Evolutionary conservation across 1,284 basidiomycete genomes (phyloP).

Genomic region (Irpex sp.): DNA sequence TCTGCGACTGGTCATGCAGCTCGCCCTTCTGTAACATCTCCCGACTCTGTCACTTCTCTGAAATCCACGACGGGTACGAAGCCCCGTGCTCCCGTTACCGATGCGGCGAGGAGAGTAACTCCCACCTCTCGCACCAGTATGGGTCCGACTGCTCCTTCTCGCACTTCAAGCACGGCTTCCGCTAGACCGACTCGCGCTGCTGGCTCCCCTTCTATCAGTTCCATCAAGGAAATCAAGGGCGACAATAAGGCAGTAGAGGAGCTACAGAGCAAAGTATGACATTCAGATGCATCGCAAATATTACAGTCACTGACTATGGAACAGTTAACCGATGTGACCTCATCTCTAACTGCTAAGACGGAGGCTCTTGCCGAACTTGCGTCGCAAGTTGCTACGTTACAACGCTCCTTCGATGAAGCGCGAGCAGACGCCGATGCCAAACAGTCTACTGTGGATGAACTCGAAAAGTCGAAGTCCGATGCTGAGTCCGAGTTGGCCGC

Average conservation of each 20-base stretch:
- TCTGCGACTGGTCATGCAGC: constrained; percentile 25
- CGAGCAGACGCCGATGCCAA: constrained; percentile 47
- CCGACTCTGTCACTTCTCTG: constrained; percentile 23
- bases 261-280: constrained; percentile 55
- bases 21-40: constrained; percentile 52
- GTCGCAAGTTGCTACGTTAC: constrained; percentile 44
- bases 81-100: constrained; percentile 33
- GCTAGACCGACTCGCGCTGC: constrained; percentile 38
- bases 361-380: constrained; percentile 48
- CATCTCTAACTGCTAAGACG: constrained; percentile 49
- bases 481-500: constrained; percentile 47
- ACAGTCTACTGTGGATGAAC: constrained; percentile 36
- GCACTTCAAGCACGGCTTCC: constrained; percentile 25
- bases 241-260: constrained; percentile 54
- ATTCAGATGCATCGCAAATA: constrained; percentile 10
- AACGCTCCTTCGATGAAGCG: constrained; percentile 47
- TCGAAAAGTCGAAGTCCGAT: constrained; percentile 45
- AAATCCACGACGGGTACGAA: constrained; percentile 24
- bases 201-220: constrained; percentile 57
- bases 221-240: constrained; percentile 65
- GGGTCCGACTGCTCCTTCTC: constrained; percentile 15
- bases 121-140: constrained; percentile 27
- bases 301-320: constrained; percentile 5
- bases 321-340: constrained; percentile 57
- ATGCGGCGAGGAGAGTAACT: constrained; percentile 29